These are phyloP conservation scores for Diaporthe citri DNA, from an alignment of 2,329 filamentous ascomycete genomes.

Conservation along the genomic window DNA sequence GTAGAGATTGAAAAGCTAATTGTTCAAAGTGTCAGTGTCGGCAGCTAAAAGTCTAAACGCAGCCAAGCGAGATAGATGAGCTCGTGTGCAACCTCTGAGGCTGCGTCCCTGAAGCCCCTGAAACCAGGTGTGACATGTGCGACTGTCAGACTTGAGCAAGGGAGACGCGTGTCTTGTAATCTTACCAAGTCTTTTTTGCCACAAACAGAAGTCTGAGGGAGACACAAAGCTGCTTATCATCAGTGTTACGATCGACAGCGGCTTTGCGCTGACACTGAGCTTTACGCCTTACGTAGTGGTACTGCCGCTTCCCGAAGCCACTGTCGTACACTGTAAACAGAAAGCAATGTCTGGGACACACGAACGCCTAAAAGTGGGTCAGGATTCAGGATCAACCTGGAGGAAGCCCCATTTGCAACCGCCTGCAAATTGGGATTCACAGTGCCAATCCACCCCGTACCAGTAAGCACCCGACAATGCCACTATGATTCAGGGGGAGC, in stretches of 20 bases:
- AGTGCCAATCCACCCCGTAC: slow-evolving; percentile 20
- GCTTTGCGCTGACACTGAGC: not conserved
- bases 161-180: not conserved
- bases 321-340: not conserved
- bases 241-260: not conserved
- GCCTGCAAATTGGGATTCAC: slow-evolving; percentile 34
- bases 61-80: slow-evolving; percentile 16
- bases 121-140: slow-evolving; percentile 25
- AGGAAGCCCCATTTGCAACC: not conserved
- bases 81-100: not conserved
- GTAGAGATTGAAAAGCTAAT: not conserved
- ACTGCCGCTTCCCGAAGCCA: not conserved
- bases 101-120: not conserved
- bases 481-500: slow-evolving; percentile 24
- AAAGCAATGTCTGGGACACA: not conserved
- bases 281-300: not conserved
- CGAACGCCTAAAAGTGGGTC: slow-evolving; percentile 28
- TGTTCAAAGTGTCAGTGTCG: not conserved
- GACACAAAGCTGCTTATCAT: not conserved
- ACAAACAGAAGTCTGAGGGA: not conserved
- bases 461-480: slow-evolving; percentile 4
- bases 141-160: not conserved
- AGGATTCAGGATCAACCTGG: slow-evolving; percentile 29
- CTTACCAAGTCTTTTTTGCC: not conserved
- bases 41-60: not conserved